Conservation (phyloP, 352 stramenopile genomes). For the Phytophthora quininea region DNA sequence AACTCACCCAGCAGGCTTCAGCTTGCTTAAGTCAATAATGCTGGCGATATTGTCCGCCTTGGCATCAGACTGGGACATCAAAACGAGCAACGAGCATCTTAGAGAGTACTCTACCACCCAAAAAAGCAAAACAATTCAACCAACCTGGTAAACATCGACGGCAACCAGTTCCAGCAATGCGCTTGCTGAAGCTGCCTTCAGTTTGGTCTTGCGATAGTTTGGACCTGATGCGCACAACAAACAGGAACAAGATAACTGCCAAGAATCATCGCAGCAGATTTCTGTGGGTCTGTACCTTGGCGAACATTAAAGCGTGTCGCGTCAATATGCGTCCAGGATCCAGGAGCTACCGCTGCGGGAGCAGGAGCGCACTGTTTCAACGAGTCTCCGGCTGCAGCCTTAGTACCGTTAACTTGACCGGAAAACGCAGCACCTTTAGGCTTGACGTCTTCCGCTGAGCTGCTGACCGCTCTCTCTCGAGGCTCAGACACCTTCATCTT, state of each 20-base stretch:
- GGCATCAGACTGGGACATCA: slow-evolving; percentile 50
- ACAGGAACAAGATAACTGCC: neutral
- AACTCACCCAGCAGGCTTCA: slow-evolving; percentile 43
- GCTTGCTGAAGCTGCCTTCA: slow-evolving; percentile 63
- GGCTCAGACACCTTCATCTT: slow-evolving; percentile 6
- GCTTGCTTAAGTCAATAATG: slow-evolving; percentile 60
- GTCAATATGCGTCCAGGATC: slow-evolving; percentile 70
- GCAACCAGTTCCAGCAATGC: slow-evolving; percentile 68
- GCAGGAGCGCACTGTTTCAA: slow-evolving; percentile 54
- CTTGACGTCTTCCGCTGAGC: slow-evolving; percentile 2
- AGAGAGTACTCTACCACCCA: too few species aligned
- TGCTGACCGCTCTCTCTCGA: slow-evolving; percentile 12
- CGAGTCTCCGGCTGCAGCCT: slow-evolving; percentile 57
- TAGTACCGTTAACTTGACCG: slow-evolving; percentile 45
- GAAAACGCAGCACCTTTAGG: slow-evolving; percentile 20
- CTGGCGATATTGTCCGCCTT: slow-evolving; percentile 83
- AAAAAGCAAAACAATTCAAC: too few species aligned
- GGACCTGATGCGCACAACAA: slow-evolving; percentile 42
- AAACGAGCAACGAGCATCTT: too few species aligned
- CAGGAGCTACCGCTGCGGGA: slow-evolving; percentile 36
- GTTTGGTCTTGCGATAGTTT: slow-evolving; percentile 80
- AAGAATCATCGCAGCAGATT: too few species aligned
- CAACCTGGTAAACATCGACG: slow-evolving; percentile 77
- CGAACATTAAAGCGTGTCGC: slow-evolving; percentile 84
- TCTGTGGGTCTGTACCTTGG: too few species aligned